Conservation (phyloP, 2,329 filamentous ascomycete genomes). For the Volutella citrinella region DNA sequence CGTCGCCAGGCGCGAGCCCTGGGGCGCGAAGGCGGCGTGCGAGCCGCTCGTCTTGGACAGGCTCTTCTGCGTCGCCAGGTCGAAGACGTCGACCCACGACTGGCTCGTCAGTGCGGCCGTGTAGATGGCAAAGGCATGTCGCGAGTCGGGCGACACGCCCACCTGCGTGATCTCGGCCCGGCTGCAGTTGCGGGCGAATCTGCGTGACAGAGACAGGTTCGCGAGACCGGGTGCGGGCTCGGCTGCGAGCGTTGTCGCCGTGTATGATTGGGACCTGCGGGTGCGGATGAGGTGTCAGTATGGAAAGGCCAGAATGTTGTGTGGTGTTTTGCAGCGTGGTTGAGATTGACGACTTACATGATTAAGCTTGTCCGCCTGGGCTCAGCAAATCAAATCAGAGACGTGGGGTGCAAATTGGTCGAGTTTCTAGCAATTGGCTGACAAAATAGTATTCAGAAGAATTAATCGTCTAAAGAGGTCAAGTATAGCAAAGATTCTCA, state of each 20-base stretch:
- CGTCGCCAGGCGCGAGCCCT: conserved; percentile 23
- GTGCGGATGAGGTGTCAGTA: too few relatives aligned
- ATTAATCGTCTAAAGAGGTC: too few relatives aligned
- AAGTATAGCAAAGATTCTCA: too few relatives aligned
- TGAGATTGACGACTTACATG: neutral
- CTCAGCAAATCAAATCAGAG: too few relatives aligned
- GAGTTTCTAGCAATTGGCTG: too few relatives aligned
- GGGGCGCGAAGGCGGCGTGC: conserved; percentile 27
- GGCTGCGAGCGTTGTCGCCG: neutral
- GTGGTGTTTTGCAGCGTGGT: too few relatives aligned
- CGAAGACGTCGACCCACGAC: conserved; percentile 36
- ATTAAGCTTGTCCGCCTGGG: too few relatives aligned
- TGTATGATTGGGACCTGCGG: conserved; percentile 15
- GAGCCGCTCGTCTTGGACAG: conserved; percentile 31
- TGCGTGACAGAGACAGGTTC: conserved; percentile 21
- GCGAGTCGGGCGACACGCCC: conserved; percentile 25
- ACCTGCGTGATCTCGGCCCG: conserved; percentile 31
- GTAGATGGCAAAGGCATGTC: conserved; percentile 29
- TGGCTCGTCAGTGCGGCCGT: conserved; percentile 26
- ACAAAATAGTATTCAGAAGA: too few relatives aligned
- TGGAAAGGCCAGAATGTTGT: too few relatives aligned
- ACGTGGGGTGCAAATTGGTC: too few relatives aligned
- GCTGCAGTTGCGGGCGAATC: conserved; percentile 26
- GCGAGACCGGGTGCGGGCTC: conserved; percentile 1
- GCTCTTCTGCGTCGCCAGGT: conserved; percentile 22